Base-by-base conservation (phyloP, 2,329 filamentous ascomycete genomes). In the Furcasterigmium sp. region DNA sequence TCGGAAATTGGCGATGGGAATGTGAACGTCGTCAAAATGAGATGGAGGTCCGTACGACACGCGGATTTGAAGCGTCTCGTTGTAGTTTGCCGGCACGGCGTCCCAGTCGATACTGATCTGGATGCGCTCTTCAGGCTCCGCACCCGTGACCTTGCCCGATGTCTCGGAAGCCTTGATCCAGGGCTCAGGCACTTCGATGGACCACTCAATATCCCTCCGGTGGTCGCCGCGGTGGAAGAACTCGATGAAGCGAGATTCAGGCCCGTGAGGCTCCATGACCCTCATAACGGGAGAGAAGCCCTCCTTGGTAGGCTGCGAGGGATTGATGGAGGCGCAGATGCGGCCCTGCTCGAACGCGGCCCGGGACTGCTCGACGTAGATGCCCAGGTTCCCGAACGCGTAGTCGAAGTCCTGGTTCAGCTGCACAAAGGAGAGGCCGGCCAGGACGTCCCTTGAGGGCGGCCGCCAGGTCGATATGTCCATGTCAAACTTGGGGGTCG, bases 331-430 rank as follows among this genome's bases (percentile, higher is more conserved):
- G 56, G 68, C 77, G 14, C 58, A 61, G 54, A 78, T 73, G 41
- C 80, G 75, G 34, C 75, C 74, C 1, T 76, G 74, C 3, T 76
- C 65, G 3, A 70, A 72, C 3, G 72, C 74, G 48, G 78, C 77
- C 10, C 75, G 62, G 45, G 63, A 71, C 8, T 68, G 70, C 54
- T 80, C 73, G 8, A 76, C 65, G 3, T 67, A 63, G 8, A 80
- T 65, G 4, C 75, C 75, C 48, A 80, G 61, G 28, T 75, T 69
- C 1, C 76, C 76, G 8, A 50, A 45, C 1, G 37, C 42, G 30
- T 43, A 51, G 17, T 51, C 43, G 10, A 53, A 45, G 26, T 47
- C 42, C 19, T 51, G 49, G 1, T 69, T 67, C 8, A 79, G 62
- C 29, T 66, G 69, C 17, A 69, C 66, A 42, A 76, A 74, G 8